These are phyloP conservation scores for Mimosa bimucronata DNA, from an alignment of 306 rosid species.

Conservation along the genomic window DNA sequence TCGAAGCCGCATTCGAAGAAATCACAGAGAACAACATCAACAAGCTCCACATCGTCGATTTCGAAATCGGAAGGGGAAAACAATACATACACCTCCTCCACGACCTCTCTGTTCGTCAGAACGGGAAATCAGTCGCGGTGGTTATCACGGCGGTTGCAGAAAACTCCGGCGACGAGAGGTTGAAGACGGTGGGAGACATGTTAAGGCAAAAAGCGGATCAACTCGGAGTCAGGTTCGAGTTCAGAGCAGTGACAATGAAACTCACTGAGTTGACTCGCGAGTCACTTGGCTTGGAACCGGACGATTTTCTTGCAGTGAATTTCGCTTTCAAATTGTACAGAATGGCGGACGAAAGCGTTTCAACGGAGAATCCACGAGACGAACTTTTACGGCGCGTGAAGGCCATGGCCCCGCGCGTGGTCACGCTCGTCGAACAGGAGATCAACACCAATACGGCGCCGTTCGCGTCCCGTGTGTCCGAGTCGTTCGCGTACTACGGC, in stretches of 20 bases:
- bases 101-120: slow-evolving; percentile 50
- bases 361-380: slow-evolving; percentile 86
- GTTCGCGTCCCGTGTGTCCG: slow-evolving; percentile 70
- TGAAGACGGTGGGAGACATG: slow-evolving; percentile 39
- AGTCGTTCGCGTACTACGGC: slow-evolving; percentile 58
- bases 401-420: slow-evolving; percentile 63
- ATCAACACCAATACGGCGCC: slow-evolving; percentile 90
- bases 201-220: slow-evolving; percentile 48
- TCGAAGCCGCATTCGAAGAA: slow-evolving; percentile 73
- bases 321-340: slow-evolving; percentile 72
- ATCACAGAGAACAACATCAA: slow-evolving; percentile 26
- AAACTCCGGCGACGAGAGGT: slow-evolving; percentile 47
- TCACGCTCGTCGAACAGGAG: slow-evolving; percentile 77
- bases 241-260: slow-evolving; percentile 41
- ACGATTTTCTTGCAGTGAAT: slow-evolving; percentile 68
- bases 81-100: slow-evolving; percentile 61
- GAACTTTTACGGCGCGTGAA: slow-evolving; percentile 85
- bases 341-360: slow-evolving; percentile 92
- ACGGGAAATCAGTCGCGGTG: slow-evolving; percentile 31
- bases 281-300: slow-evolving; percentile 61
- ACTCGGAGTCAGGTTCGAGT: slow-evolving; percentile 47
- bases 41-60: slow-evolving; percentile 76
- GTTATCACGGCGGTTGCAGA: slow-evolving; percentile 59
- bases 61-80: slow-evolving; percentile 74
- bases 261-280: slow-evolving; percentile 75